Evolutionary conservation across 2,329 filamentous ascomycete species (phyloP), one percentile per base, ranked within the genome.

Genomic region (Tympanopsis confertula): DNA sequence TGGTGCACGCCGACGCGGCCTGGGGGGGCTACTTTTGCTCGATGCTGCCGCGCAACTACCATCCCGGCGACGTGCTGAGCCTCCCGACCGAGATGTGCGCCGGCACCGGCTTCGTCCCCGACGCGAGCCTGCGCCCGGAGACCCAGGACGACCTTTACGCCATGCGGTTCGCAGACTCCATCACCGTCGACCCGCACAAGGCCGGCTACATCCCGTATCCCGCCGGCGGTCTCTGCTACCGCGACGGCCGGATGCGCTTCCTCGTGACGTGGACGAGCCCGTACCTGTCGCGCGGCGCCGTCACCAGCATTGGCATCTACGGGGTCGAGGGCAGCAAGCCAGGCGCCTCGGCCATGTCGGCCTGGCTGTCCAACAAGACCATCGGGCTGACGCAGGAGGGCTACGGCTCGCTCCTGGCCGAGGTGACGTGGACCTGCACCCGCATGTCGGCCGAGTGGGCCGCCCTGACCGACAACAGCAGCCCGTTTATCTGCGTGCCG

Each of bases 1-100:
- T 65, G 0, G 51, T 69, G 5, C 66, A 68, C 37, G 61, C 54
- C 1, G 66, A 69, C 41, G 66, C 63, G 0, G 65, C 65, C 1
- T 69, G 66, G 66, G 65, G 66, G 14, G 66, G 66, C 0, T 69
- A 69, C 38, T 69, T 69, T 39, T 53, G 54, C 19, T 58, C 58
- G 0, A 66, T 67, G 62, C 20, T 69, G 14, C 58, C 56, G 1
- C 52, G 49, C 3, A 45, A 53, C 3, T 51, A 50, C 17, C 47
- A 32, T 1, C 49, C 51, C 2, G 52, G 52, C 3, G 47, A 52
- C 7, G 42, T 44, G 3, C 45, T 44, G 10, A 49, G 51, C 20
- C 41, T 53, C 7, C 53, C 53, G 4, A 48, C 46, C 1, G 48
- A 52, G 19, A 49, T 47, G 42, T 51, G 50, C 1, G 42, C 41